phyloP scores from a whole-genome alignment of 768 basidiomycete species.

The Amanita jacksonii region DNA sequence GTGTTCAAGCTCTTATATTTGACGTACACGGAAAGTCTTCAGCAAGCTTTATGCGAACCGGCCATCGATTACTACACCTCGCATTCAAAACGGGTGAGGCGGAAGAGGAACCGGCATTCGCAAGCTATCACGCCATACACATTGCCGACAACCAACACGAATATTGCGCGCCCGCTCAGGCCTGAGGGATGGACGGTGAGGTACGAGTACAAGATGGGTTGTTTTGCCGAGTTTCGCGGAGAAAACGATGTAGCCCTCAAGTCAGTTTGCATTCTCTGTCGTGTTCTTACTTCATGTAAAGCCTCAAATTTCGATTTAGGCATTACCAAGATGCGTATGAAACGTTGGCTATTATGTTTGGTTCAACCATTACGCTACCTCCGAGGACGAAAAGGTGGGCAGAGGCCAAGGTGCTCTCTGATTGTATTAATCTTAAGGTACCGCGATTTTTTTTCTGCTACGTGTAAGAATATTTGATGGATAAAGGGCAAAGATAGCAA shows the following conservation, averaged over 20 bases:
- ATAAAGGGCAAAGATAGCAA: conserved; percentile 53
- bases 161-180: conserved; percentile 51
- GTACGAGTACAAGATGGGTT: conserved; percentile 96
- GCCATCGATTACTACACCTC: conserved; percentile 89
- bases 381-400: conserved; percentile 97
- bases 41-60: conserved; percentile 81
- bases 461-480: not conserved
- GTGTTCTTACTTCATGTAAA: conserved; percentile 9
- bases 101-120: conserved; percentile 81
- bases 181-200: conserved; percentile 92
- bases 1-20: not conserved
- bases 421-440: conserved; percentile 88
- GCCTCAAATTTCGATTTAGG: conserved; percentile 28
- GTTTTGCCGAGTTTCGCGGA: conserved; percentile 90
- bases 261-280: conserved; percentile 33
- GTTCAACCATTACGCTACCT: conserved; percentile 74
- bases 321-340: conserved; percentile 94
- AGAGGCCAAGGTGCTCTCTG: conserved; percentile 94
- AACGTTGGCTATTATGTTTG: conserved; percentile 79
- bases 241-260: conserved; percentile 91
- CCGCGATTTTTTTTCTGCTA: conserved; percentile 6
- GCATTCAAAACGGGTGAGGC: conserved; percentile 84
- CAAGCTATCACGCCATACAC: conserved; percentile 44
- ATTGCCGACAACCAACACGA: conserved; percentile 31
- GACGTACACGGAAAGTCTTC: conserved; percentile 42